Evolutionary conservation across 2,329 filamentous ascomycete genomes (phyloP).

Genomic region (Rutstroemia sydowiana): DNA sequence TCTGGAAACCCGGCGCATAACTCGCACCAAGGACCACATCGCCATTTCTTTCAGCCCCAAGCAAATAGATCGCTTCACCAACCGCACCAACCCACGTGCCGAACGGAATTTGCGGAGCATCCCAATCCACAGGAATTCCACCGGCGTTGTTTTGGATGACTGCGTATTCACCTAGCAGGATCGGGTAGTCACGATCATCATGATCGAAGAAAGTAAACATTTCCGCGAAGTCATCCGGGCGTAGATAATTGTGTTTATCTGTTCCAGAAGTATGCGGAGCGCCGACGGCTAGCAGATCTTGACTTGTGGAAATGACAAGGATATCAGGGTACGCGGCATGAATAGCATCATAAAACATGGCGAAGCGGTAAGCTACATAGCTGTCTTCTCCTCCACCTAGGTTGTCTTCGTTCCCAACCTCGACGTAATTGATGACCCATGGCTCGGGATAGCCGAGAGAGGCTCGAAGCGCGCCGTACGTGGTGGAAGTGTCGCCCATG

Average conservation of each 20-base stretch:
- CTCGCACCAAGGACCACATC: conserved; percentile 21
- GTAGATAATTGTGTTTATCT: conserved; percentile 24
- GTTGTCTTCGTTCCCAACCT: conserved; percentile 46
- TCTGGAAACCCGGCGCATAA: conserved; percentile 27
- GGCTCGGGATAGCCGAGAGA: conserved; percentile 43
- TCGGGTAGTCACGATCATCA: conserved; percentile 14
- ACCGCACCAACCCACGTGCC: conserved; percentile 24
- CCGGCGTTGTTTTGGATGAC: conserved; percentile 20
- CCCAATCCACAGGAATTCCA: conserved; percentile 6
- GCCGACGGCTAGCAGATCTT: conserved; percentile 13
- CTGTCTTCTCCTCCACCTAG: conserved; percentile 34
- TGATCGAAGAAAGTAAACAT: conserved; percentile 22
- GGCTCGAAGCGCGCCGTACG: conserved; percentile 40
- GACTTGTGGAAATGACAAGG: conserved; percentile 34
- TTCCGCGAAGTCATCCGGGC: conserved; percentile 21
- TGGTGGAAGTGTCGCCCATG: conserved; percentile 37
- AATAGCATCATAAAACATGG: conserved; percentile 42
- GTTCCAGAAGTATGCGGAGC: conserved; percentile 7
- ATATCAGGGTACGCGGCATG: conserved; percentile 33
- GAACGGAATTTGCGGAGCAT: conserved; percentile 8
- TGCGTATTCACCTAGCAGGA: conserved; percentile 26
- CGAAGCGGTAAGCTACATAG: conserved; percentile 37
- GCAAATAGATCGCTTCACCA: conserved; percentile 21
- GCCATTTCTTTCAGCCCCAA: conserved; percentile 24
- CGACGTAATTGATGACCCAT: conserved; percentile 43